Conservation (phyloP, 371 early-diverging fungal species). For the Mucor piriformis region DNA sequence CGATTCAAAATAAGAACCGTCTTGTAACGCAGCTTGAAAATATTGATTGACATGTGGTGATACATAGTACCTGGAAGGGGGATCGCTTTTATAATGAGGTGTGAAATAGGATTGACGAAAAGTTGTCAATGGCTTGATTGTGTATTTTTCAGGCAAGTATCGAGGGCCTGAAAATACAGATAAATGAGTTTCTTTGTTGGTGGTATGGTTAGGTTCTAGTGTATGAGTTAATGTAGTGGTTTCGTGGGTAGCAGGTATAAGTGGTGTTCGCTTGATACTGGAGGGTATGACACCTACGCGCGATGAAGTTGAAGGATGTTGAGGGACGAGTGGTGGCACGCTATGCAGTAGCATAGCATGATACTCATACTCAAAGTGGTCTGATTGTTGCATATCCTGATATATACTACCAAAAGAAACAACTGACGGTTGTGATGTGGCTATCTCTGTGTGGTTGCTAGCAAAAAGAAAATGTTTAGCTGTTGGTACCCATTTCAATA, state of each 20-base stretch:
- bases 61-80: background rate
- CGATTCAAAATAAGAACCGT: conserved; percentile 6
- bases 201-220: background rate
- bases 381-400: background rate
- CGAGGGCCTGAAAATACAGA: conserved; percentile 24
- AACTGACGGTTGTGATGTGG: background rate
- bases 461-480: too few relatives aligned
- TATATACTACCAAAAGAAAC: background rate
- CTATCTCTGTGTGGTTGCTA: background rate
- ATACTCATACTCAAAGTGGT: background rate
- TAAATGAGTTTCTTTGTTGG: background rate
- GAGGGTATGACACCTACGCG: conserved; percentile 5
- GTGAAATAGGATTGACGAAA: background rate
- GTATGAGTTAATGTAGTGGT: background rate
- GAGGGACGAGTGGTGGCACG: background rate
- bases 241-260: background rate
- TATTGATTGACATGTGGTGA: conserved; percentile 7
- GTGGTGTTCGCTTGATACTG: background rate
- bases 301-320: background rate
- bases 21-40: conserved; percentile 19
- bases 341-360: background rate
- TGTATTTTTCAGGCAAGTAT: conserved; percentile 16
- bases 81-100: background rate
- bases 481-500: too few relatives aligned
- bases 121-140: background rate